Conservation (phyloP, 441 rosid species). For the Theobroma grandiflorum region DNA sequence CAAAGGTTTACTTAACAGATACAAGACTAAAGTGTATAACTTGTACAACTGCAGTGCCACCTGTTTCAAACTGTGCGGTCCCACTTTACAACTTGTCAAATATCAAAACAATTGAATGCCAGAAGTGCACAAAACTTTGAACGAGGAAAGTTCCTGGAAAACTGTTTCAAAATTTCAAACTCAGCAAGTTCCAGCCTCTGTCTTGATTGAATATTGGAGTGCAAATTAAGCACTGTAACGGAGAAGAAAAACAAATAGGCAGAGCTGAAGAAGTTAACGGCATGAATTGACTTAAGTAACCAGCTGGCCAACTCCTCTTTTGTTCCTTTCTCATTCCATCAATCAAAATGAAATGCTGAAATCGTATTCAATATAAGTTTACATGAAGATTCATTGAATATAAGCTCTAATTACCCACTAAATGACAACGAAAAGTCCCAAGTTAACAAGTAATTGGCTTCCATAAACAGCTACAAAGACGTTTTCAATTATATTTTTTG, state of each 20-base stretch:
- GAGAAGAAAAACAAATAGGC: background rate
- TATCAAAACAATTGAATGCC: background rate
- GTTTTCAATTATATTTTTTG: too few relatives aligned
- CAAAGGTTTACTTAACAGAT: background rate
- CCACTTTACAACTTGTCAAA: slow-evolving; percentile 11
- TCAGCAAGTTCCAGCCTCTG: background rate
- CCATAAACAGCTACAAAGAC: too few relatives aligned
- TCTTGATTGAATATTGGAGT: background rate
- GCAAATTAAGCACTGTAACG: background rate
- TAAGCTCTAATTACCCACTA: background rate
- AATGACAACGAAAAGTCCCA: too few relatives aligned
- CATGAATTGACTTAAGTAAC: background rate
- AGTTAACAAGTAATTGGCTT: too few relatives aligned
- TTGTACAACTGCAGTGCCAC: slow-evolving; percentile 21
- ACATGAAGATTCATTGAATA: background rate
- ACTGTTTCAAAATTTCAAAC: background rate
- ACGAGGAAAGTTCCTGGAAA: background rate
- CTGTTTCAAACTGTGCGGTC: slow-evolving; percentile 2
- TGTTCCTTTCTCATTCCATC: background rate
- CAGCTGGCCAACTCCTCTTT: background rate
- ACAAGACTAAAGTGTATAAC: background rate
- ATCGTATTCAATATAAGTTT: background rate
- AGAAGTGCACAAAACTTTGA: slow-evolving; percentile 17
- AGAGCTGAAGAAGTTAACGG: background rate
- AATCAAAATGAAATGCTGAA: background rate